Conservation (phyloP, 2,329 filamentous ascomycete genomes). For the Monilinia polystroma region DNA sequence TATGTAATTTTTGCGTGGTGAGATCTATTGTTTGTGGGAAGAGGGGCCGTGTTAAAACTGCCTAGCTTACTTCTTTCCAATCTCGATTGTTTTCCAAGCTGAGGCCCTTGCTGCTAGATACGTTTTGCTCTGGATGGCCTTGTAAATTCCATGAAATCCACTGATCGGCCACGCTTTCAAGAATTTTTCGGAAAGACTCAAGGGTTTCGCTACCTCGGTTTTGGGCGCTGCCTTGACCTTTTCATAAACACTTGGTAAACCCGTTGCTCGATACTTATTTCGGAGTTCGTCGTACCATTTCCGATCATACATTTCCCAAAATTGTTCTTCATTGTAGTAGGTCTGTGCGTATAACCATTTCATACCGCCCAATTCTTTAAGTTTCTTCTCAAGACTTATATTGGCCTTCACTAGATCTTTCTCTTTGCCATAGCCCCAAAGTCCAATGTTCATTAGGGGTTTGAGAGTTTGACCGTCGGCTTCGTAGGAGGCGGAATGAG, state of each 20-base stretch:
- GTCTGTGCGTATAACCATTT: conserved; percentile 89
- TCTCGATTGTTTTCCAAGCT: conserved; percentile 31
- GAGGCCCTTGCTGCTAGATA: conserved; percentile 36
- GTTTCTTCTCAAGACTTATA: conserved; percentile 66
- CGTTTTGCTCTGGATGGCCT: conserved; percentile 53
- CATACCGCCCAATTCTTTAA: conserved; percentile 68
- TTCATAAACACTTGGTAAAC: conserved; percentile 66
- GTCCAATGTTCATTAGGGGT: conserved; percentile 62
- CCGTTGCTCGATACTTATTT: conserved; percentile 59
- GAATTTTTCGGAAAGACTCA: conserved; percentile 44
- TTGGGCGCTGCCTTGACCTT: conserved; percentile 59
- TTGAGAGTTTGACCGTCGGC: conserved; percentile 37
- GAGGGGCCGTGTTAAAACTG: not conserved
- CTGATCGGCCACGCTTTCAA: conserved; percentile 56
- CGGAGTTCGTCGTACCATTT: conserved; percentile 62
- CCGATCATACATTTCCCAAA: conserved; percentile 63
- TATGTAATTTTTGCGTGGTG: not conserved
- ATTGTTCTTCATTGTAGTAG: conserved; percentile 73
- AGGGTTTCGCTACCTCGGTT: conserved; percentile 49
- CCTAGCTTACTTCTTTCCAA: not conserved
- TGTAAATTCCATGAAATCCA: conserved; percentile 59
- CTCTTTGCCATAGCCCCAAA: conserved; percentile 80
- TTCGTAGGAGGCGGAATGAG: conserved; percentile 33
- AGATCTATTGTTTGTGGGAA: not conserved
- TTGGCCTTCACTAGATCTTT: conserved; percentile 67